Evolutionary conservation across 306 rosid species (phyloP).

Genomic region (Oemleria cerasiformis): DNA sequence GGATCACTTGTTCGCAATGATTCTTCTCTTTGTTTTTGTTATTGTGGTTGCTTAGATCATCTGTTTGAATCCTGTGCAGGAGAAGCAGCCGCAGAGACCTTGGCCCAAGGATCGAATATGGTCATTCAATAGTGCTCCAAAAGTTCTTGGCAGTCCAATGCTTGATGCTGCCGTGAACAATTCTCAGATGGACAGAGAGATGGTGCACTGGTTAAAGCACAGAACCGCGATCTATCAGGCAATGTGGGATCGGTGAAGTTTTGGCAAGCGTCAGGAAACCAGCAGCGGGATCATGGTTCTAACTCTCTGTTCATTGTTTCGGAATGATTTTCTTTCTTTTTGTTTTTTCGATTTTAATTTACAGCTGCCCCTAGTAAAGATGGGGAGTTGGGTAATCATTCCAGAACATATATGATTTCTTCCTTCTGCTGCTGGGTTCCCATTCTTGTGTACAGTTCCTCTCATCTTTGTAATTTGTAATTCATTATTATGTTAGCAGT

Average conservation of each 20-base stretch:
- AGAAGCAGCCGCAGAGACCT: slow-evolving; percentile 83
- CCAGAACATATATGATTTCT: slow-evolving; percentile 28
- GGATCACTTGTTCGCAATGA: too few relatives aligned
- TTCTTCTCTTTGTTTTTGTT: not conserved
- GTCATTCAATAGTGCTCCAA: slow-evolving; percentile 68
- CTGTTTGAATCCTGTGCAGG: slow-evolving; percentile 40
- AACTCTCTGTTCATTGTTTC: slow-evolving; percentile 28
- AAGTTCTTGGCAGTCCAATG: slow-evolving; percentile 91
- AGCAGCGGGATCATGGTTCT: slow-evolving; percentile 30
- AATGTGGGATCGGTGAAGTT: slow-evolving; percentile 73
- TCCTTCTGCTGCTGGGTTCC: slow-evolving; percentile 21
- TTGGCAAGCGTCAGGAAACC: slow-evolving; percentile 45
- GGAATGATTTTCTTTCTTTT: slow-evolving; percentile 54
- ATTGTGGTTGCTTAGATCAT: slow-evolving; percentile 11
- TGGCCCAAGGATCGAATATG: slow-evolving; percentile 98
- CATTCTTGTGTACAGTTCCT: slow-evolving; percentile 78
- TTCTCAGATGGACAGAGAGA: slow-evolving; percentile 67
- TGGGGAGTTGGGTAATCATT: slow-evolving; percentile 44
- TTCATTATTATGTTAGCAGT: slow-evolving; percentile 45
- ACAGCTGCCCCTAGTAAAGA: slow-evolving; percentile 51
- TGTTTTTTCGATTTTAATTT: slow-evolving; percentile 31
- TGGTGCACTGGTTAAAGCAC: slow-evolving; percentile 96
- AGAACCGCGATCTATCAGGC: slow-evolving; percentile 80
- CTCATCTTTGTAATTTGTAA: slow-evolving; percentile 52
- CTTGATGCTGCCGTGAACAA: slow-evolving; percentile 66